Percentiles rank a stretch among this genome's conserved stretches.
Evolutionary conservation across 2,329 filamentous ascomycete species (phyloP).

Genomic region (Akanthomyces dipterigenus): DNA sequence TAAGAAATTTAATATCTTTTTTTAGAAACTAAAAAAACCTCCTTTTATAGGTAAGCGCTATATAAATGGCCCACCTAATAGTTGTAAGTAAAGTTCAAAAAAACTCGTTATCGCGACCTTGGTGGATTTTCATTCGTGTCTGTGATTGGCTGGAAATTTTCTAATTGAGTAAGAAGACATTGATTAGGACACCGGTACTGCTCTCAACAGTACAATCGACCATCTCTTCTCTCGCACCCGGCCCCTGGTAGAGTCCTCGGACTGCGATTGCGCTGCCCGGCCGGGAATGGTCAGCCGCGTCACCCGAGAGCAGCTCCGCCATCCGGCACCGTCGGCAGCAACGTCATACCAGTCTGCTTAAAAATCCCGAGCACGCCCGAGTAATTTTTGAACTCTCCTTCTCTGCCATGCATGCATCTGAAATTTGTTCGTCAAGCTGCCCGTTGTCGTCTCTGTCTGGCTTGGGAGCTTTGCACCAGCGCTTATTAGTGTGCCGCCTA

Average conservation of each 20-base stretch:
- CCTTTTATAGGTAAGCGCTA: too few species aligned
- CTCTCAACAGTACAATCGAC: too few species aligned
- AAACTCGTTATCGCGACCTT: too few species aligned
- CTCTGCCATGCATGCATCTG: not conserved
- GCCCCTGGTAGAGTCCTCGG: not conserved
- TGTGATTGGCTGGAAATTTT: too few species aligned
- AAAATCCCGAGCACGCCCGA: not conserved
- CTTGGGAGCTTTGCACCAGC: not conserved
- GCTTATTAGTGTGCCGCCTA: too few species aligned
- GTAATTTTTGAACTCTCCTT: not conserved
- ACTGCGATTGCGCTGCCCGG: not conserved
- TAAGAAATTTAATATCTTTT: too few species aligned
- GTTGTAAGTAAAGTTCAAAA: too few species aligned
- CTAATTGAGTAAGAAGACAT: too few species aligned
- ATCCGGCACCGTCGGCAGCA: constrained; percentile 3
- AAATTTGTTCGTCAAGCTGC: not conserved
- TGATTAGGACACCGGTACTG: too few species aligned
- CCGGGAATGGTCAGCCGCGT: constrained; percentile 5
- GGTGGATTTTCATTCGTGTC: too few species aligned
- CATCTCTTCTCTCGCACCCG: not conserved
- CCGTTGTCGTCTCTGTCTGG: not conserved
- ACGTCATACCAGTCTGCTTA: constrained; percentile 8
- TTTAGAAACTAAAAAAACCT: too few species aligned
- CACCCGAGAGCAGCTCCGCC: constrained; percentile 5
- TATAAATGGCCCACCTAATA: too few species aligned